phyloP scores from a whole-genome alignment of 2,329 filamentous ascomycete genomes.

The Cladosporium sp. region DNA sequence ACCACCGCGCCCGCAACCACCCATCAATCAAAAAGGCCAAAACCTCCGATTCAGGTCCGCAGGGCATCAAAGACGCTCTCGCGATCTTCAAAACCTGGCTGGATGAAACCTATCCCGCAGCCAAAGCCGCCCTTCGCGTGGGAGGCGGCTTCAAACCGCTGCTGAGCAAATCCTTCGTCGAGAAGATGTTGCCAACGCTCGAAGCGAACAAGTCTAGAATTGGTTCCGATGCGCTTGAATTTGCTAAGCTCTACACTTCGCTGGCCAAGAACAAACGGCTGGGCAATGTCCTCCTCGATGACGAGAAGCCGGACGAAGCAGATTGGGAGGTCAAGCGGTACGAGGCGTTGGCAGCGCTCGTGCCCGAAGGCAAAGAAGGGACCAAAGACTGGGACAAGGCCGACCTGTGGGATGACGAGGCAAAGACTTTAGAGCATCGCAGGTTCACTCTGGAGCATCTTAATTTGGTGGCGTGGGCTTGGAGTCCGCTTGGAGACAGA shows the following conservation, averaged over 20 bases:
- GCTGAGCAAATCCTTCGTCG: conserved; percentile 24
- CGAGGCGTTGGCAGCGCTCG: conserved; percentile 20
- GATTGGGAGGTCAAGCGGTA: conserved; percentile 30
- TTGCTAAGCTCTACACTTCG: conserved; percentile 23
- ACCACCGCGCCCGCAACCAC: conserved; percentile 27
- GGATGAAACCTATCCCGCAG: conserved; percentile 26
- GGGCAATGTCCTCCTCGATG: conserved; percentile 28
- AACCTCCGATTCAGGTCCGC: background rate
- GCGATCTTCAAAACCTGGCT: conserved; percentile 27
- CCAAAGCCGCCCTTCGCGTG: conserved; percentile 20
- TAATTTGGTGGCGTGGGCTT: conserved; percentile 27
- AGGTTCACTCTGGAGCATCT: conserved; percentile 20
- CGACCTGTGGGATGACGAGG: conserved; percentile 24
- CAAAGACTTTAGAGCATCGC: background rate
- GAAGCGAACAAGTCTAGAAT: conserved; percentile 15
- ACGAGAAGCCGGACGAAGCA: conserved; percentile 22
- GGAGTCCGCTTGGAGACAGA: conserved; percentile 27
- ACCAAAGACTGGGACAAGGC: conserved; percentile 7
- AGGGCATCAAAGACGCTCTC: conserved; percentile 25
- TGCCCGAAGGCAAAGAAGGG: conserved; percentile 22
- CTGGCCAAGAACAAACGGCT: conserved; percentile 26
- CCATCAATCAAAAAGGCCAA: conserved; percentile 23
- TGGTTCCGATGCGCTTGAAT: conserved; percentile 17
- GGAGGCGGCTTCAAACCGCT: conserved; percentile 28
- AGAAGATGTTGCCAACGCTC: conserved; percentile 18